phyloP scores from a whole-genome alignment of 2,329 filamentous ascomycete genomes.

The Sarocladiaceae sp. region DNA sequence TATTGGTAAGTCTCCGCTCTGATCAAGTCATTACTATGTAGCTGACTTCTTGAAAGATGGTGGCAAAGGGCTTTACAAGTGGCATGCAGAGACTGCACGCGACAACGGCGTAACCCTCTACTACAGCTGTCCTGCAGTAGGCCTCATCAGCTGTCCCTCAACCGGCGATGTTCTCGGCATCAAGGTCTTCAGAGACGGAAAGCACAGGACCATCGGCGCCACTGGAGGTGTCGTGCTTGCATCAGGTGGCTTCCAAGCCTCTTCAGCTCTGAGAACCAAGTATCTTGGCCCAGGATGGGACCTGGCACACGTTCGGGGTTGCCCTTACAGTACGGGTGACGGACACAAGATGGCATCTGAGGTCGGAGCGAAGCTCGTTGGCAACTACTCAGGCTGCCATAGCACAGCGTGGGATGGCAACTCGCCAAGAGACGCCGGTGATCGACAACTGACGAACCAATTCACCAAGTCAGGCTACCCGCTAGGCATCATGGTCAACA shows the following conservation, averaged over 20 bases:
- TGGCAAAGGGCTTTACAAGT: neutral
- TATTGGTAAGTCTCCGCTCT: neutral
- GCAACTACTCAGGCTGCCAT: slow-evolving; percentile 63
- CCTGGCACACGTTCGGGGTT: slow-evolving; percentile 56
- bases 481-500: slow-evolving; percentile 61
- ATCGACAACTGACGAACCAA: slow-evolving; percentile 58
- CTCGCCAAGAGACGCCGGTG: slow-evolving; percentile 43
- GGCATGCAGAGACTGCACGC: slow-evolving; percentile 15
- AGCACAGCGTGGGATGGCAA: slow-evolving; percentile 63
- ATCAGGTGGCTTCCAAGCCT: slow-evolving; percentile 62
- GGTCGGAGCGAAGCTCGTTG: slow-evolving; percentile 45
- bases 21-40: neutral
- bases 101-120: slow-evolving; percentile 1
- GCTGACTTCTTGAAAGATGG: neutral
- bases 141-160: neutral
- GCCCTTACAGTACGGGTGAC: slow-evolving; percentile 61
- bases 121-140: slow-evolving; percentile 1
- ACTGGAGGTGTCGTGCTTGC: slow-evolving; percentile 44
- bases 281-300: slow-evolving; percentile 58
- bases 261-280: slow-evolving; percentile 49
- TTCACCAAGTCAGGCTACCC: slow-evolving; percentile 68
- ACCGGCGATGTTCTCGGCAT: slow-evolving; percentile 18
- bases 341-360: slow-evolving; percentile 48
- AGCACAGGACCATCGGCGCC: slow-evolving; percentile 24
- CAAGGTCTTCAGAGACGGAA: slow-evolving; percentile 27